Conservation (phyloP, 2,329 filamentous ascomycete genomes). For the Penicillium vulpinum region DNA sequence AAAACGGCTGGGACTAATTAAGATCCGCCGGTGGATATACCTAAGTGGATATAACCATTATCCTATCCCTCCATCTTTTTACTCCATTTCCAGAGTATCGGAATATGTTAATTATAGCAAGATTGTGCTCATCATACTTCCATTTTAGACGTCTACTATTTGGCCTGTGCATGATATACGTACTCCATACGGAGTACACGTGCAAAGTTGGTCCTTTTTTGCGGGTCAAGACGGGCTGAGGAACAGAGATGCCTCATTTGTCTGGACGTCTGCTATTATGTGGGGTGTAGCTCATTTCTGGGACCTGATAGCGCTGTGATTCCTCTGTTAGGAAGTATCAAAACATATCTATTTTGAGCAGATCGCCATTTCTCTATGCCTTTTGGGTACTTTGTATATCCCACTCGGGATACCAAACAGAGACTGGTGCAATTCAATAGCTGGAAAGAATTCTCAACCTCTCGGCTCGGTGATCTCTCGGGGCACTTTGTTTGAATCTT, state of each 20-base stretch:
- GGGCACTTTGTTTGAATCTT: background rate
- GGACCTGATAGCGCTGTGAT: background rate
- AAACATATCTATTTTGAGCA: background rate
- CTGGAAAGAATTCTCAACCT: background rate
- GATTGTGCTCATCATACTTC: background rate
- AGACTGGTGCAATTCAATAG: background rate
- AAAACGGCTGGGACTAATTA: constrained; percentile 16
- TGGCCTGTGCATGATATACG: constrained; percentile 3
- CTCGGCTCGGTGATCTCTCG: background rate
- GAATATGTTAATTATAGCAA: background rate
- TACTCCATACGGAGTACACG: background rate
- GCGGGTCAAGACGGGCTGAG: background rate
- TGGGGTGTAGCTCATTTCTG: background rate
- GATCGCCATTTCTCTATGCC: background rate
- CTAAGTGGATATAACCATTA: constrained; percentile 20
- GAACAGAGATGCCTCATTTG: background rate
- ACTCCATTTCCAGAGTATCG: constrained; percentile 15
- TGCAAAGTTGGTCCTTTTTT: background rate
- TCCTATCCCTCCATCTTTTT: constrained; percentile 21
- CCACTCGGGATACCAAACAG: background rate
- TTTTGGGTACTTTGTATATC: background rate
- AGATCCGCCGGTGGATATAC: constrained; percentile 22
- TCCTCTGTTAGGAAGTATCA: background rate
- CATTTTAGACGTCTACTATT: background rate
- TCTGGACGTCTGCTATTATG: background rate